Evolutionary conservation across 208 protist species (phyloP), one percentile per base, ranked within the genome.

Genomic region (Acanthamoeba healyi): DNA sequence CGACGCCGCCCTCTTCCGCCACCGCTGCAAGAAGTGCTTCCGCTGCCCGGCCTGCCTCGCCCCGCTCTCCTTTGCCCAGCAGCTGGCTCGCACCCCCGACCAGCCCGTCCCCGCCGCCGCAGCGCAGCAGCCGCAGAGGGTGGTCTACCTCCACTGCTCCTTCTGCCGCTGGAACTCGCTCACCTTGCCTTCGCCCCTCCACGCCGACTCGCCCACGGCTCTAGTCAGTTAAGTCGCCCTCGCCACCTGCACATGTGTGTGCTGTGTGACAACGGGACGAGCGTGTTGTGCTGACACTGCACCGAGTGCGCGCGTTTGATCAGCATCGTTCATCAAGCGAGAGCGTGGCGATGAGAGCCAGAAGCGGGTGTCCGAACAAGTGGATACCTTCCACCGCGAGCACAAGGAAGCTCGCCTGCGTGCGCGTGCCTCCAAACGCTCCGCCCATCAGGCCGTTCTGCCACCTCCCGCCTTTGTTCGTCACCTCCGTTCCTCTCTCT

Each of bases 81-180:
- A 86, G 77, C 40, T 49, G 22, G 77, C 77, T 5, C 40, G 49
- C 29, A 14, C n/a, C 4, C 15, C 77, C 24, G 77, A 24, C 42
- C 32, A 74, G 32, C 65, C 2, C 34, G 1, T 2, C 5, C 4
- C 58, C 26, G 26, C 58, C 58, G n/a, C 58, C n/a, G 1, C 58
- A 24, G 34, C 70, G 38, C 38, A 46, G 24, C 26, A 46, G 77
- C 44, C 77, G 26, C 44, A 49, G 77, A 2, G 77, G 22, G 40
- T 86, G 77, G 77, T 86, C 42, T 86, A 86, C 44, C 49, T 86
- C 29, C 77, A 86, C 77, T 86, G 77, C 77, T n/a, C 44, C 14
- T 86, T 86, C 49, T 86, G 77, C 29, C 77, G 77, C n/a, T 86
- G 77, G 77, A 86, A 86, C 44, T 86, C 77, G 36, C 77, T 86